Conservation (phyloP, 441 rosid species). For the Euphorbia schlechtendalii region DNA sequence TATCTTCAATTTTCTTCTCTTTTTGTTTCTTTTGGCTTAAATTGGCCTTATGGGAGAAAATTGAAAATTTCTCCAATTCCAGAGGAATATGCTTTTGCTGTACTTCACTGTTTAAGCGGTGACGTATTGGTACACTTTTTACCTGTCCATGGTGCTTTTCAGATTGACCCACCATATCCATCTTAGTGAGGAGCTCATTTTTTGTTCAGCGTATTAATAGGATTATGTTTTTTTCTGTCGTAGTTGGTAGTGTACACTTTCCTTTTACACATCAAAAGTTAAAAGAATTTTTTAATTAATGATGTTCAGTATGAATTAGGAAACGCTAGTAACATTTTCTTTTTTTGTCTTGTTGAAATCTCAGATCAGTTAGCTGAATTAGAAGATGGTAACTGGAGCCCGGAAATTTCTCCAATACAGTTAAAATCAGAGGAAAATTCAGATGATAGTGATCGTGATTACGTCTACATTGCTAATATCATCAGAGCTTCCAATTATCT, state of each 20-base stretch:
- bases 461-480: constrained; percentile 62
- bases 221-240: constrained; percentile 19
- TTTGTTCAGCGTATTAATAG: constrained; percentile 11
- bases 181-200: background rate
- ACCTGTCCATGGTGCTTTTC: constrained; percentile 13
- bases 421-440: constrained; percentile 35
- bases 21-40: background rate
- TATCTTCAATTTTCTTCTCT: background rate
- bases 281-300: background rate
- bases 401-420: constrained; percentile 26
- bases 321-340: constrained; percentile 5
- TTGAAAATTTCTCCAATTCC: background rate
- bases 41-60: too few species aligned
- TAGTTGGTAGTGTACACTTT: constrained; percentile 17
- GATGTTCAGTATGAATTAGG: background rate
- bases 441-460: constrained; percentile 46
- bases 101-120: constrained; percentile 13
- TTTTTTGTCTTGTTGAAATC: constrained; percentile 3
- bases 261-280: background rate
- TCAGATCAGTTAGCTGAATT: constrained; percentile 39
- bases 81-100: constrained; percentile 18
- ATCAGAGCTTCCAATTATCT: constrained; percentile 47
- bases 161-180: constrained; percentile 15
- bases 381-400: constrained; percentile 38
- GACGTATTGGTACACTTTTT: constrained; percentile 19